Evolutionary conservation across 2,329 filamentous ascomycete genomes (phyloP).

Genomic region (Leptographium procerum): DNA sequence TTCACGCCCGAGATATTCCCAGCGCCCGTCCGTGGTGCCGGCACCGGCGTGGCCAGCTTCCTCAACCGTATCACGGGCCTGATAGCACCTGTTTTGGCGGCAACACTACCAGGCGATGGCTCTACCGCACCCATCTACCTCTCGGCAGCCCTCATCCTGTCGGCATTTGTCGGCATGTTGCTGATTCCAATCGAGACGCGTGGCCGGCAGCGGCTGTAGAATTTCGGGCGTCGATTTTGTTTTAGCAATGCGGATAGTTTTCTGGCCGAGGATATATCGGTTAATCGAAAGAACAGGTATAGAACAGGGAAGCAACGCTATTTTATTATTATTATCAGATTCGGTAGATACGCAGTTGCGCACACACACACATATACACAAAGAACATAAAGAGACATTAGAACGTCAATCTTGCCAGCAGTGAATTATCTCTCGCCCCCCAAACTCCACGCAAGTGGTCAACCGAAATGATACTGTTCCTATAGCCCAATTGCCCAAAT

Average conservation of each 20-base stretch:
- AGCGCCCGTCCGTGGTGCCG: conserved; percentile 58
- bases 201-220: conserved; percentile 43
- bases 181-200: conserved; percentile 53
- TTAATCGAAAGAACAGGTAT: neutral
- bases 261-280: neutral
- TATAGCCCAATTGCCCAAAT: neutral
- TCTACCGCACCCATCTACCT: conserved; percentile 47
- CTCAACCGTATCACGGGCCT: conserved; percentile 58
- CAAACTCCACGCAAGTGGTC: neutral
- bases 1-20: conserved; percentile 72
- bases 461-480: neutral
- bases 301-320: too few species aligned
- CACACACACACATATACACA: neutral
- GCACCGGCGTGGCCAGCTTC: conserved; percentile 61
- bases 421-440: too few species aligned
- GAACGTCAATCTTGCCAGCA: too few species aligned
- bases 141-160: conserved; percentile 43
- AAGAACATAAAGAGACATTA: neutral
- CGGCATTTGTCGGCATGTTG: conserved; percentile 48
- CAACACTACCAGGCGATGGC: conserved; percentile 45
- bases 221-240: neutral
- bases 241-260: neutral
- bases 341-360: neutral
- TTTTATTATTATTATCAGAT: too few species aligned
- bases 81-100: conserved; percentile 57